These are phyloP conservation scores for Wickerhamomyces subpelliculosus DNA, from an alignment of 805 yeast species.

Conservation along the genomic window DNA sequence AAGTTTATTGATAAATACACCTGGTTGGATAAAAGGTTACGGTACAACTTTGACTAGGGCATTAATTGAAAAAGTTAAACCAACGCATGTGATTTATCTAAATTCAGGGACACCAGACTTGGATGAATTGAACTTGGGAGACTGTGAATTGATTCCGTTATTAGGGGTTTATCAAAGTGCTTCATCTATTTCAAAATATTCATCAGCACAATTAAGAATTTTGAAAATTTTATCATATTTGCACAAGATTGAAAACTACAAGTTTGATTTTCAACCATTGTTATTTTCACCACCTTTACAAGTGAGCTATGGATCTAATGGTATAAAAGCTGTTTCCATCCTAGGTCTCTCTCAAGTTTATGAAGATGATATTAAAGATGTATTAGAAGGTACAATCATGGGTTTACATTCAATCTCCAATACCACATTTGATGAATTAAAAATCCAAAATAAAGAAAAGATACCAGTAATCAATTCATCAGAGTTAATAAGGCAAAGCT, in stretches of 20 bases:
- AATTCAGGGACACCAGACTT: conserved; percentile 29
- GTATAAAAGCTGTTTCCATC: conserved; percentile 30
- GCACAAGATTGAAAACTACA: conserved; percentile 29
- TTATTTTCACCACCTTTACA: conserved; percentile 32
- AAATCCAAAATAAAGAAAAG: conserved; percentile 10
- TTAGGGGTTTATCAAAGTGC: conserved; percentile 27
- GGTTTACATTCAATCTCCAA: conserved; percentile 21
- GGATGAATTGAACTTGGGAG: conserved; percentile 23
- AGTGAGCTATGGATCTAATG: conserved; percentile 30
- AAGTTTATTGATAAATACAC: conserved; percentile 61
- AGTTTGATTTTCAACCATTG: conserved; percentile 38
- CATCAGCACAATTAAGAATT: conserved; percentile 46
- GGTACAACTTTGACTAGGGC: conserved; percentile 61
- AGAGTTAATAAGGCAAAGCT: conserved; percentile 1
- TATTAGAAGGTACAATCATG: conserved; percentile 29
- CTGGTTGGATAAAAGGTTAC: conserved; percentile 89
- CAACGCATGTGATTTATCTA: conserved; percentile 53
- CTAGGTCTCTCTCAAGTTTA: conserved; percentile 27
- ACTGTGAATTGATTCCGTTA: conserved; percentile 26
- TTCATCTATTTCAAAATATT: conserved; percentile 22
- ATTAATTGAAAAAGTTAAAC: conserved; percentile 33
- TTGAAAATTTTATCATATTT: conserved; percentile 47
- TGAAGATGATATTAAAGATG: conserved; percentile 26
- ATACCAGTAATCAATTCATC: conserved; percentile 19
- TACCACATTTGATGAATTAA: conserved; percentile 9